Conservation (phyloP, 2,329 filamentous ascomycete species). For the Rosellinia necatrix region DNA sequence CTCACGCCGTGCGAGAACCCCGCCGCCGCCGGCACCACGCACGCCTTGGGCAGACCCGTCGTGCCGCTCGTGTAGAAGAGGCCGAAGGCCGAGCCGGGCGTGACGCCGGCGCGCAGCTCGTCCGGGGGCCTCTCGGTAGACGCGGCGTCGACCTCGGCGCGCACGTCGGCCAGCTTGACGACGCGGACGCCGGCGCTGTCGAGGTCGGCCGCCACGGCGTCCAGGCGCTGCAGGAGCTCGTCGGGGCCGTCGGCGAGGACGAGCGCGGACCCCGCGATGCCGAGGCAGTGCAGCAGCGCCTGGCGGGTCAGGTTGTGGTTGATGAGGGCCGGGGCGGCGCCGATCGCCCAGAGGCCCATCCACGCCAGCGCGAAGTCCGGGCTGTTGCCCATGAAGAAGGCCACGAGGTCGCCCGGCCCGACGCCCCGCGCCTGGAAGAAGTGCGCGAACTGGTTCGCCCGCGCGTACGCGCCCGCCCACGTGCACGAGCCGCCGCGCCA, state of each 20-base stretch:
- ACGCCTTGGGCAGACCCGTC: constrained; percentile 76
- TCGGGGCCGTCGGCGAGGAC: constrained; percentile 63
- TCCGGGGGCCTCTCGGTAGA: constrained; percentile 59
- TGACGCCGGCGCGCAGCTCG: constrained; percentile 56
- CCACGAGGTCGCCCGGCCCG: constrained; percentile 63
- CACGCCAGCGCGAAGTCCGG: constrained; percentile 70
- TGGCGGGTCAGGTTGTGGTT: constrained; percentile 70
- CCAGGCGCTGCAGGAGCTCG: constrained; percentile 60
- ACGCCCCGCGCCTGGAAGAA: constrained; percentile 66
- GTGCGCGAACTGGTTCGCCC: constrained; percentile 63
- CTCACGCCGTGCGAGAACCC: constrained; percentile 41
- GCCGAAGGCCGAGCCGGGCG: constrained; percentile 59
- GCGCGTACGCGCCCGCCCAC: constrained; percentile 59
- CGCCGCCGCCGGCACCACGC: constrained; percentile 59
- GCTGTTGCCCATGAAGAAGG: constrained; percentile 69
- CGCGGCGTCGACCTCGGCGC: constrained; percentile 49
- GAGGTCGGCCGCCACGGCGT: constrained; percentile 60
- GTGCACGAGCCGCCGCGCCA: constrained; percentile 65
- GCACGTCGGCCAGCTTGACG: constrained; percentile 55
- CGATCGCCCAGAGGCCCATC: constrained; percentile 67
- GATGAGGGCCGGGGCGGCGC: constrained; percentile 71
- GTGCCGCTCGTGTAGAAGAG: constrained; percentile 78
- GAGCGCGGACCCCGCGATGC: constrained; percentile 59
- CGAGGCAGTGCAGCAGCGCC: constrained; percentile 68
- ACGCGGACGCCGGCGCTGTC: constrained; percentile 57